A percentile compares a stretch with the other conserved stretches of the same genome.
These are phyloP conservation scores for Pseudogymnoascus sp. DNA, from an alignment of 2,329 filamentous ascomycete genomes.

Conservation along the genomic window DNA sequence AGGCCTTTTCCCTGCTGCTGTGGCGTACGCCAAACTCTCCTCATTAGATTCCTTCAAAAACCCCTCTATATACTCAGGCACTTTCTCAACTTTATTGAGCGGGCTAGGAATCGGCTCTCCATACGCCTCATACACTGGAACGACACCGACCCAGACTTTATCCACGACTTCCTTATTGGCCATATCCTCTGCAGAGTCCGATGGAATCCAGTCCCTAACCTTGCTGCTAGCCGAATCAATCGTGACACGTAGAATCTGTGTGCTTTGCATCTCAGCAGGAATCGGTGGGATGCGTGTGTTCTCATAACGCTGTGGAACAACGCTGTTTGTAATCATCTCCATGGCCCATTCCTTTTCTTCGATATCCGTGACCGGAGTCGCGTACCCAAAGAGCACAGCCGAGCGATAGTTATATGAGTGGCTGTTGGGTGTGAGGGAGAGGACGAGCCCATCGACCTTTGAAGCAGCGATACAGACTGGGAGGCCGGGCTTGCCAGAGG, in stretches of 20 bases:
- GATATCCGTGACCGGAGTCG: slow-evolving; percentile 54
- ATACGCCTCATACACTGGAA: slow-evolving; percentile 55
- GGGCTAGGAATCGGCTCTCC: slow-evolving; percentile 33
- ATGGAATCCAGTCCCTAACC: slow-evolving; percentile 56
- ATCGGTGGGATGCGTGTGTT: slow-evolving; percentile 63
- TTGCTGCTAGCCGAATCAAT: slow-evolving; percentile 70
- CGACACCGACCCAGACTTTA: slow-evolving; percentile 47
- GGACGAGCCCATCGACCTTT: slow-evolving; percentile 70
- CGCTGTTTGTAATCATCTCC: slow-evolving; percentile 66
- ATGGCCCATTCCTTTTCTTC: slow-evolving; percentile 73
- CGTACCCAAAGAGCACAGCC: slow-evolving; percentile 63
- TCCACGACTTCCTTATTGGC: slow-evolving; percentile 36
- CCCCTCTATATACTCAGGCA: slow-evolving; percentile 48
- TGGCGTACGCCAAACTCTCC: slow-evolving; percentile 24
- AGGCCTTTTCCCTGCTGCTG: background rate
- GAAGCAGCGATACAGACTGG: slow-evolving; percentile 67
- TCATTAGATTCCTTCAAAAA: slow-evolving; percentile 44
- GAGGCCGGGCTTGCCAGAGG: slow-evolving; percentile 39
- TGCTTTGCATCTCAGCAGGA: slow-evolving; percentile 65
- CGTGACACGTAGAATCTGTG: slow-evolving; percentile 60
- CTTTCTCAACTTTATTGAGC: slow-evolving; percentile 22
- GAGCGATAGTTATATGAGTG: slow-evolving; percentile 86
- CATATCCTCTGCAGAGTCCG: slow-evolving; percentile 43
- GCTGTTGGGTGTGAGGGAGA: slow-evolving; percentile 69
- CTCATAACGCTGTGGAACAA: slow-evolving; percentile 62